Conservation (phyloP, 139 green algal genomes). For the Diplosphaera chodatii region DNA sequence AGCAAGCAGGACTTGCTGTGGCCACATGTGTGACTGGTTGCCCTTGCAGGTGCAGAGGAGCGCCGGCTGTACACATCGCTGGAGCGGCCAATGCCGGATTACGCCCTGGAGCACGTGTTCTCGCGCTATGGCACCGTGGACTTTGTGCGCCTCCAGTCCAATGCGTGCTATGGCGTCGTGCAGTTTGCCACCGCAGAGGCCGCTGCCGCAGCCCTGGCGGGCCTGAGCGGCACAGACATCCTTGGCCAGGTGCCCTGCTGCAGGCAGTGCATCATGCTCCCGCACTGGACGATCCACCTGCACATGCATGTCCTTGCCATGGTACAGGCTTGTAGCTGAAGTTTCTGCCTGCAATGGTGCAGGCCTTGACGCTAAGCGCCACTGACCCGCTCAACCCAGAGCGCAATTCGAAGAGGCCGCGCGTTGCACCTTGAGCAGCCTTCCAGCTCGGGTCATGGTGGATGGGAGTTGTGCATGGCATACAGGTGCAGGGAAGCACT, state of each 20-base stretch:
- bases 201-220: constrained; percentile 26
- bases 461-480: too few species aligned
- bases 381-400: constrained; percentile 4
- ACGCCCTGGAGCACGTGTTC: constrained; percentile 48
- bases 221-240: constrained; percentile 38
- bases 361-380: constrained; percentile 6
- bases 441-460: neutral
- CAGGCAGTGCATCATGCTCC: neutral
- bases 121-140: constrained; percentile 20
- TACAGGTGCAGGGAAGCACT: too few species aligned
- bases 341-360: too few species aligned
- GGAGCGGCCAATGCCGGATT: constrained; percentile 37
- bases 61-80: constrained; percentile 39
- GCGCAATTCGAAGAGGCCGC: constrained; percentile 16
- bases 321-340: too few species aligned
- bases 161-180: constrained; percentile 39
- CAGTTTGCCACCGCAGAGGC: constrained; percentile 28
- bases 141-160: constrained; percentile 10
- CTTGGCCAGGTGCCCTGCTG: constrained; percentile 3
- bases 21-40: too few species aligned
- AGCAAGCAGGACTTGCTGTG: too few species aligned
- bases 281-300: too few species aligned
- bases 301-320: too few species aligned
- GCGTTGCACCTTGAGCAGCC: constrained; percentile 1
- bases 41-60: constrained; percentile 4